Evolutionary conservation across 2,329 filamentous ascomycete genomes (phyloP), one percentile per base, ranked within the genome.

Genomic region (Sporothrix schenckii): DNA sequence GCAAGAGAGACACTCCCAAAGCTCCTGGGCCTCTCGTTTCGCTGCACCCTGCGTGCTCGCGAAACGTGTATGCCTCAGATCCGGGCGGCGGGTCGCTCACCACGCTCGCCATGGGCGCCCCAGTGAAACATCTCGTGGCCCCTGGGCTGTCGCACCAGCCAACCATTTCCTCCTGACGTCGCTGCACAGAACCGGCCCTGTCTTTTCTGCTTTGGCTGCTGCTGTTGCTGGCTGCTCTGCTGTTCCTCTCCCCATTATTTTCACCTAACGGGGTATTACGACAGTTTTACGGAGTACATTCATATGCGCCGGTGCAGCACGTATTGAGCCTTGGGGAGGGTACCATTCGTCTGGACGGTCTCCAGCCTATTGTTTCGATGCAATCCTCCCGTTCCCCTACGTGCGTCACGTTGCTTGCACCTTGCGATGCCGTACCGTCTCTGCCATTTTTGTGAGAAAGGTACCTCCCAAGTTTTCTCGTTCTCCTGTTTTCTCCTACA

Each of bases 11-110:
- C 9, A 14, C 54, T 14, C 24, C n/a, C 30, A 24, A 13, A 21
- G 60, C 63, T 52, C 66, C 52, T 49, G 56, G 70, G 69, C 74
- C 72, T 74, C 69, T 75, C 73, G 56, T 72, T 71, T 58, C 50
- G 34, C 50, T 54, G 49, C 50, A 27, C 27, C 67, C 53, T 50
- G 53, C 66, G n/a, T 61, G 39, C 61, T 34, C 27, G 66, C 74
- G 73, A 76, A 74, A 76, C 75, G 70, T 68, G 71, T 68, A 66
- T 71, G 74, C 74, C 69, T 72, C 74, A 69, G 58, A 61, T 69
- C 65, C 56, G 24, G 47, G 44, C 70, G 53, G 63, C 50, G 69
- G 11, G 39, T 24, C 41, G 61, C 39, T 39, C 67, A 27, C 70
- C 19, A 49, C 41, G 71, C 34, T 52, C 66, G 60, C 68, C 6